Base-by-base conservation (phyloP, 345 rosid genomes). In the Fremontodendron californicum region DNA sequence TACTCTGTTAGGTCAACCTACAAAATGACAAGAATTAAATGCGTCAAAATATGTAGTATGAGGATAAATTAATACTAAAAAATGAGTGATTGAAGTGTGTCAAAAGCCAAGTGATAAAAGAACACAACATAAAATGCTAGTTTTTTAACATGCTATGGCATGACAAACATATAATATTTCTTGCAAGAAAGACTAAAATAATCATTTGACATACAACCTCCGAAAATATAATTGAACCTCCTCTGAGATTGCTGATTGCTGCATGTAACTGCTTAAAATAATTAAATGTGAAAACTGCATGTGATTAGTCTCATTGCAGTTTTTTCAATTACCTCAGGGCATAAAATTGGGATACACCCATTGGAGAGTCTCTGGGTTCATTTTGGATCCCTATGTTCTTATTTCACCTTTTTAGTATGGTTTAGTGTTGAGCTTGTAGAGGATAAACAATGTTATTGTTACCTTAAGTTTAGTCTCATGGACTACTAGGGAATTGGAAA, bases 1-100 rank as follows among this genome's bases (percentile, higher is more conserved):
- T 95, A 93, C 73, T 92, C 98, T 19, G 99, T 95, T 73, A 95
- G 87, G 88, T 95, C 99, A 86, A 95, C 98, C 99, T 95, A 86
- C 79, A 84, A 71, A 75, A 23, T n/a, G 73, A 70, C 33, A 27
- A 58, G 18, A 65, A 13, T 71, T 48, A 81, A 76, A 62, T 70
- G 40, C n/a, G 43, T 65, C 63, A 80, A 45, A 64, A 75, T 3
- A 46, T 60, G 49, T 10, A 76, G 9, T 23, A 25, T 39, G 2
- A 4, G n/a, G 69, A 73, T 55, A 7, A 33, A 35, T 11, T 49
- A 40, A 35, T 49, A 68, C 49, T 43, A 9, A 52, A 61, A 13
- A 18, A 35, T 35, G 12, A 72, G 29, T 19, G 11, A 6, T 55
- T 35, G 21, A 73, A 8, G 23, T 55, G 13, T 4, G 10, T 33